Evolutionary conservation across 2,329 filamentous ascomycete genomes (phyloP), one percentile per base, ranked within the genome.

Genomic region (Ophiocordyceps camponoti-rufipedis): DNA sequence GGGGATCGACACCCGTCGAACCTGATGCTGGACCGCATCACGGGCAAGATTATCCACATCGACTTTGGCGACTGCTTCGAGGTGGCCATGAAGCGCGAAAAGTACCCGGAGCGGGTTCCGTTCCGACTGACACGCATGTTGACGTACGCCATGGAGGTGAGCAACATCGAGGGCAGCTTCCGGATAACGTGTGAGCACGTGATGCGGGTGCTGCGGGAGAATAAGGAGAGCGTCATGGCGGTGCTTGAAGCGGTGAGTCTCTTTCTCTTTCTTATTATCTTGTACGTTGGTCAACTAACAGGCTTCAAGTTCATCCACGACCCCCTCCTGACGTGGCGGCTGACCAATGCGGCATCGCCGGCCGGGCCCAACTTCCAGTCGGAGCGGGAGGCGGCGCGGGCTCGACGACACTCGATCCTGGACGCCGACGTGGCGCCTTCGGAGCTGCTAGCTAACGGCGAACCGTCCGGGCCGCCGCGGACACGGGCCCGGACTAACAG

Each of bases 51-150:
- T 50, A 82, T 98, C 52, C 91, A 99, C 60, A 96, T 98, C 55
- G 91, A 99, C 69, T 98, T 98, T 56, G 93, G 91, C 54, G 91
- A 98, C 66, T 99, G 91, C 62, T 99, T 99, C 66, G 91, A 99
- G 63, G 86, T 98, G 45, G 91, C 93, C 28, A 98, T 95, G 88
- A 93, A 98, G 67, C 84, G 93, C 53, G 93, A 99, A 64, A 98
- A 98, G 62, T 99, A 95, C 58, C 91, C 91, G 0, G 91, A 99
- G 64, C 74, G 89, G 45, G 91, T 98, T 48, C 93, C 91, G 0
- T 99, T 99, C 84, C 82, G 93, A 47, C 71, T 99, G 43, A 99
- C 91, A 2, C 78, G 91, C 53, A 99, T 99, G 91, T 77, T 98
- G 64, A 99, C 93, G 0, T 98, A 95, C 59, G 93, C 93, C 19